A percentile compares a stretch with the other conserved stretches of the same genome.
Evolutionary conservation across 331 rosid genomes (phyloP).

Genomic region (Cucumis variabilis): DNA sequence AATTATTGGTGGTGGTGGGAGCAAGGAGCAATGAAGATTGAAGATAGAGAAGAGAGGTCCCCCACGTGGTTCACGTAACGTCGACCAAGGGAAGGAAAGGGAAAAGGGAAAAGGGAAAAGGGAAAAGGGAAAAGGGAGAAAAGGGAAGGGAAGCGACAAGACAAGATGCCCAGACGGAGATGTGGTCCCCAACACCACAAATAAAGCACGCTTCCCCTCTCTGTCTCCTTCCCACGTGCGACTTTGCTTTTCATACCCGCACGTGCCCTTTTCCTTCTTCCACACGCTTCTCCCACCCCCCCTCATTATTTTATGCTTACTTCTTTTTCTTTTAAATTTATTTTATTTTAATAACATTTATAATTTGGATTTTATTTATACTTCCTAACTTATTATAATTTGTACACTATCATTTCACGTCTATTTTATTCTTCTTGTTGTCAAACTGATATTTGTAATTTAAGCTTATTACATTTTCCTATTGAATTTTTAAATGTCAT

Average conservation of each 20-base stretch:
- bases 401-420: too few relatives aligned
- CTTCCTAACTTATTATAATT: too few relatives aligned
- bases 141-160: neutral
- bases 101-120: too few relatives aligned
- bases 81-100: neutral
- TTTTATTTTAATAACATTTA: too few relatives aligned
- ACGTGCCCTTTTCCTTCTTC: neutral
- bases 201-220: slow-evolving; percentile 24
- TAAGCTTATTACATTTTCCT: too few relatives aligned
- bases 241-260: neutral
- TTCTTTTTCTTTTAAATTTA: too few relatives aligned
- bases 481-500: too few relatives aligned
- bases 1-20: neutral
- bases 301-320: neutral
- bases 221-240: slow-evolving; percentile 32
- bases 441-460: too few relatives aligned
- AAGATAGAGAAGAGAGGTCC: neutral
- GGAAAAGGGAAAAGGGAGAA: too few relatives aligned
- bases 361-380: too few relatives aligned
- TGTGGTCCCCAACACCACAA: slow-evolving; percentile 1
- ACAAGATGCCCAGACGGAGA: neutral
- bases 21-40: neutral
- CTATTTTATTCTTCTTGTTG: too few relatives aligned
- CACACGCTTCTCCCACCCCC: neutral
- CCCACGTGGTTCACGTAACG: slow-evolving; percentile 24